Evolutionary conservation across 148 eudicot species (phyloP).

Genomic region (Amaranthus palmeri): DNA sequence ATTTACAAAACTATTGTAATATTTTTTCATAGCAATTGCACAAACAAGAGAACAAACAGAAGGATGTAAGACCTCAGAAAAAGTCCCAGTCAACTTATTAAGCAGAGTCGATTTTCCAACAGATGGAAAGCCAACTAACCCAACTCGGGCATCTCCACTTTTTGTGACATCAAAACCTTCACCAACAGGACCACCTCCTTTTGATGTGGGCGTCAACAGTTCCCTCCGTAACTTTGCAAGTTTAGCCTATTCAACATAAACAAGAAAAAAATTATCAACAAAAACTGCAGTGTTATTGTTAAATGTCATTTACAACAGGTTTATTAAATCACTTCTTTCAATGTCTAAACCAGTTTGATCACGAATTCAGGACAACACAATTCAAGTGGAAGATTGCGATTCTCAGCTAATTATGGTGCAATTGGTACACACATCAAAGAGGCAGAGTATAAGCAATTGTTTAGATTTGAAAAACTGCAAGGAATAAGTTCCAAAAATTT

Average conservation of each 20-base stretch:
- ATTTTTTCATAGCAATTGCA: not conserved
- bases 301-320: too few relatives aligned
- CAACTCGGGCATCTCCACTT: constrained; percentile 99
- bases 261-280: not conserved
- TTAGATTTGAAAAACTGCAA: not conserved
- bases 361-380: not conserved
- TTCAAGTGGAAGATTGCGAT: not conserved
- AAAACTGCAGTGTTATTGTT: too few relatives aligned
- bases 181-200: constrained; percentile 98
- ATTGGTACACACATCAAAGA: not conserved
- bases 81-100: constrained; percentile 95
- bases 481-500: too few relatives aligned
- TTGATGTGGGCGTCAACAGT: constrained; percentile 76
- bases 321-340: too few relatives aligned
- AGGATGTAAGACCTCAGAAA: constrained; percentile 71
- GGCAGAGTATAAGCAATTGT: not conserved
- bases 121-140: constrained; percentile 97
- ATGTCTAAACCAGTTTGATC: not conserved
- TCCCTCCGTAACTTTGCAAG: constrained; percentile 97
- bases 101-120: constrained; percentile 97
- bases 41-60: not conserved
- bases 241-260: constrained; percentile 58
- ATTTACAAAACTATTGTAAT: not conserved
- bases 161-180: constrained; percentile 99
- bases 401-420: not conserved